phyloP scores from a whole-genome alignment of 805 yeast species.

The Scheffersomyces spartinae region DNA sequence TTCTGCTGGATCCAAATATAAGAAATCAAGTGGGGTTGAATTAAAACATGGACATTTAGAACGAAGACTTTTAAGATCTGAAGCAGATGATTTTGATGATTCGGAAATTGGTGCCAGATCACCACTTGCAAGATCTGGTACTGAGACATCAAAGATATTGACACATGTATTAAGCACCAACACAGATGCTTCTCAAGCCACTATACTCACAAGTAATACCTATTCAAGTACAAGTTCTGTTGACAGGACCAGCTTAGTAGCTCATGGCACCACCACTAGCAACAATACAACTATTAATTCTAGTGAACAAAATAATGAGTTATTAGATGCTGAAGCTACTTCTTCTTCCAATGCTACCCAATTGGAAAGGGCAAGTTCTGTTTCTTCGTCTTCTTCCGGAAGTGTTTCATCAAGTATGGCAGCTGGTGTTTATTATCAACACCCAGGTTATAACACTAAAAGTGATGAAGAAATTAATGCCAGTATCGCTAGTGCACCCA shows the following conservation, averaged over 20 bases:
- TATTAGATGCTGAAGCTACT: not conserved
- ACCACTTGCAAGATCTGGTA: conserved; percentile 21
- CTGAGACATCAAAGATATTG: conserved; percentile 13
- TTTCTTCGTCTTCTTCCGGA: conserved; percentile 14
- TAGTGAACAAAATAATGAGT: not conserved
- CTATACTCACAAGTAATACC: no score
- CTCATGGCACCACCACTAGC: no score
- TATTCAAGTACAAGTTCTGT: no score
- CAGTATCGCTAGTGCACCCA: not conserved
- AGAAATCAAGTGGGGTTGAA: conserved; percentile 36
- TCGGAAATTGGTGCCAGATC: conserved; percentile 1
- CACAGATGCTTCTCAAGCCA: no score
- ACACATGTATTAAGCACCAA: conserved; percentile 11
- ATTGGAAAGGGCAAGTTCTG: conserved; percentile 10
- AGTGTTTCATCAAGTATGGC: conserved; percentile 12
- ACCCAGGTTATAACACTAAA: conserved; percentile 22
- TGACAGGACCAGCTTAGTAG: no score
- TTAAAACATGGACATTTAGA: conserved; percentile 52
- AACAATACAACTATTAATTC: no score
- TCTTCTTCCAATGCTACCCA: conserved; percentile 6
- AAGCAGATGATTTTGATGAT: conserved; percentile 55
- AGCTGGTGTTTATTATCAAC: conserved; percentile 28
- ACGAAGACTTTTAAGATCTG: conserved; percentile 62
- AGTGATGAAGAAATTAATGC: conserved; percentile 13
- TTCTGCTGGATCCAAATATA: conserved; percentile 3